A percentile compares a stretch with the other conserved stretches of the same genome.
Evolutionary conservation across 2,329 filamentous ascomycete species (phyloP).

Genomic region (Xylaria sp.): DNA sequence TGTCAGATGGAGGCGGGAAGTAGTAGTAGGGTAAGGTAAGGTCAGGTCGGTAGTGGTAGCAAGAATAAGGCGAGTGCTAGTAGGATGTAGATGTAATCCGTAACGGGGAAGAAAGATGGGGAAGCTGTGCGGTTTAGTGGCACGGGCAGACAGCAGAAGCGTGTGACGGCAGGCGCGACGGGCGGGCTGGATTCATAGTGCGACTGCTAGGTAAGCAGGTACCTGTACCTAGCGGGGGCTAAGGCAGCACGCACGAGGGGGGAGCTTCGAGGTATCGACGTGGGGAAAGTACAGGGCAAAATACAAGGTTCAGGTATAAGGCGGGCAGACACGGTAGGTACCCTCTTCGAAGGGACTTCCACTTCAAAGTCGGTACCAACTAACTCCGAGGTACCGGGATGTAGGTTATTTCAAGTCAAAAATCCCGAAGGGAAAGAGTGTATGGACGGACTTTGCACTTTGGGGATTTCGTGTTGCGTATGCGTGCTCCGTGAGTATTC

Average conservation of each 20-base stretch:
- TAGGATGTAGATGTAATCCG: background rate
- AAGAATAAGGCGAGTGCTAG: background rate
- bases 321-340: too few species aligned
- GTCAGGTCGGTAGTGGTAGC: background rate
- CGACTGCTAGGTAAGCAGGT: background rate
- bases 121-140: background rate
- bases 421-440: background rate
- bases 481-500: too few species aligned
- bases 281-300: too few species aligned
- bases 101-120: background rate
- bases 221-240: background rate
- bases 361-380: too few species aligned
- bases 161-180: background rate
- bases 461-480: too few species aligned
- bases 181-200: background rate
- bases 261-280: too few species aligned
- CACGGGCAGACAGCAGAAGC: background rate
- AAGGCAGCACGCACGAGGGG: background rate
- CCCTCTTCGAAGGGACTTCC: too few species aligned
- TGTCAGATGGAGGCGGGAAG: conserved; percentile 6
- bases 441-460: background rate
- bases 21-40: background rate
- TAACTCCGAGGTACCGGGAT: background rate
- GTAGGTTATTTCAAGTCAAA: background rate
- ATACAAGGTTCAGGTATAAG: too few species aligned